Evolutionary conservation across 2,329 filamentous ascomycete species (phyloP), one percentile per base, ranked within the genome.

Genomic region (Pseudocercospora fijiensis): DNA sequence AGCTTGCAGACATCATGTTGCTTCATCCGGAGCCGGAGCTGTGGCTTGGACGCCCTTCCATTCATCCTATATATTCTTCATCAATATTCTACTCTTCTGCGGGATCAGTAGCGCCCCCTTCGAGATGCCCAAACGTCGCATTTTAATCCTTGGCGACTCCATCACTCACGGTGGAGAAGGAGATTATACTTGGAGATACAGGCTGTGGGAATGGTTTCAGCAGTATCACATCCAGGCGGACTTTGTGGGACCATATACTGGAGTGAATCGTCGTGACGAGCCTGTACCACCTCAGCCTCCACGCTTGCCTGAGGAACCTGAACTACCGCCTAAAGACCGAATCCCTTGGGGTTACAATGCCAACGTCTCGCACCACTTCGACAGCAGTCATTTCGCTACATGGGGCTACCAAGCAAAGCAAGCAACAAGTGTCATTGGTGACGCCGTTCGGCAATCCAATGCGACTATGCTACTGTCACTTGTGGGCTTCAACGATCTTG

Each of bases 131-230:
- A 59, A 60, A 13, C 62, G 60, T 53, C 53, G 55, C 7, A 63
- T 70, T 26, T 63, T 72, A 27, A 71, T 71, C 43, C 55, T 67
- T 16, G 70, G 70, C 57, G 70, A 72, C 61, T 69, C 66, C 37
- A 72, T 72, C 20, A 71, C 70, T 4, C 69, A 71, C 24, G 69
- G 69, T 26, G 57, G 64, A 24, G 77, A 80, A 60, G 78, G 76
- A 26, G 79, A 81, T 63, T 78, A 72, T 60, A 81, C 79, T 9
- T 81, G 79, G 79, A 73, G 79, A 8, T 81, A 78, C 60, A 73
- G 78, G 5, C 67, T 81, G 16, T 79, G 75, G 73, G 60, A 80
- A 57, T 81, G 78, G 78, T 74, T 79, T 60, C 66, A 71, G 13
- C 64, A 57, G 10, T 51, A 62, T 2, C 30, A 64, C 26, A 65